A percentile compares a stretch with the other conserved stretches of the same genome.
Conservation (phyloP, 1,139 yeast genomes). For the Kluyveromyces sp. region DNA sequence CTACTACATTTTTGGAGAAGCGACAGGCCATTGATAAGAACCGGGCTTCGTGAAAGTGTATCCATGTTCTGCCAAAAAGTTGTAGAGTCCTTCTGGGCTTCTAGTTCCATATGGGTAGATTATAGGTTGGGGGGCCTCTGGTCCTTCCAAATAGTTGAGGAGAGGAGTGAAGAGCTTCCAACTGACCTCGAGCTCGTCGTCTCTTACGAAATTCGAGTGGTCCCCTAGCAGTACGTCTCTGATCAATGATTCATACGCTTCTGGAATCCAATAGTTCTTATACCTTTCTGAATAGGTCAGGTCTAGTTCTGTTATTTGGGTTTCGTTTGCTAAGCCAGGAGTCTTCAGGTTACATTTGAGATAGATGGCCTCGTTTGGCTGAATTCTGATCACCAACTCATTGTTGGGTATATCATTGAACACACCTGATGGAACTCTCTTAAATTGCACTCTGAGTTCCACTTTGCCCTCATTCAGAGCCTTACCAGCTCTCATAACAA, state of each 20-base stretch:
- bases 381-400: conserved; percentile 88
- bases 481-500: conserved; percentile 93
- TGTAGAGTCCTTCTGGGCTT: conserved; percentile 66
- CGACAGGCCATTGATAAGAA: conserved; percentile 77
- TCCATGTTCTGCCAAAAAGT: conserved; percentile 61
- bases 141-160: conserved; percentile 67
- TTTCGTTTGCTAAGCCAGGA: conserved; percentile 81
- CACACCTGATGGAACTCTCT: conserved; percentile 76
- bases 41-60: conserved; percentile 55
- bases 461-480: conserved; percentile 90
- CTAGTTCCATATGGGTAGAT: conserved; percentile 84
- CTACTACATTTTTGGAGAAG: conserved; percentile 40
- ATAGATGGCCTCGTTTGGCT: conserved; percentile 92
- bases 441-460: conserved; percentile 89
- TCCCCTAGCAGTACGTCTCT: conserved; percentile 87
- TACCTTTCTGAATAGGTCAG: conserved; percentile 78
- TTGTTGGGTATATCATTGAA: conserved; percentile 79
- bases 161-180: conserved; percentile 94
- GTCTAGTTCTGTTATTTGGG: conserved; percentile 83
- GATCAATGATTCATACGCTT: conserved; percentile 93
- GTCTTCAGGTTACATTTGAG: conserved; percentile 86
- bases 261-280: conserved; percentile 89
- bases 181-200: conserved; percentile 89
- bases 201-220: conserved; percentile 96
- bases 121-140: conserved; percentile 55